Conservation (phyloP, 371 early-diverging fungal genomes). For the Funneliformis caledonium region DNA sequence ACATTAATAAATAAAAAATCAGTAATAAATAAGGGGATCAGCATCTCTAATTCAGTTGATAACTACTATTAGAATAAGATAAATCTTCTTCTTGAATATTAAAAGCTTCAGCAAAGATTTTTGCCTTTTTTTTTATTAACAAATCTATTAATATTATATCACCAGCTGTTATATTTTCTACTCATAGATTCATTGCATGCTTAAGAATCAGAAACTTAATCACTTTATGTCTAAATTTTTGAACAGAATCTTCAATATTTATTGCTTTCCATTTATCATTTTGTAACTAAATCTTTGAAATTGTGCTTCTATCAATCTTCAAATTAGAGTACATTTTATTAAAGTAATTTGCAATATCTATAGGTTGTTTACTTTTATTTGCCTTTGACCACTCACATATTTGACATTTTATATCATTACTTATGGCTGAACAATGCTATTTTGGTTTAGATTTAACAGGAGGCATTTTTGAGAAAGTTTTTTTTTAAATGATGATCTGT, state of each 20-base stretch:
- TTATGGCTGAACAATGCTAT: not conserved
- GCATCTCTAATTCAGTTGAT: no score
- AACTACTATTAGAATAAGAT: not conserved
- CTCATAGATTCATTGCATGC: not conserved
- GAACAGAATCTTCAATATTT: not conserved
- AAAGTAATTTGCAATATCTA: conserved; percentile 6
- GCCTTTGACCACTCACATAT: conserved; percentile 3
- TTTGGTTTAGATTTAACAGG: no score
- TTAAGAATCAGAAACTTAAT: not conserved
- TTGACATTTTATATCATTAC: not conserved
- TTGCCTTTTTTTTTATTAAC: conserved; percentile 15
- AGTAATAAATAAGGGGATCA: no score
- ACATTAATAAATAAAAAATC: no score
- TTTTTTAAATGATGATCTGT: no score
- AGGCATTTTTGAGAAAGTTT: no score
- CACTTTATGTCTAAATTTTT: not conserved
- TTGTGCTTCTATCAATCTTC: not conserved
- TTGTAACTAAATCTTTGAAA: conserved; percentile 6
- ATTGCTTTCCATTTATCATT: not conserved
- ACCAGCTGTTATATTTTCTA: not conserved
- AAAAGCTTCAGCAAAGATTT: not conserved
- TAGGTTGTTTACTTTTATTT: not conserved
- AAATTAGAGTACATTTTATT: not conserved
- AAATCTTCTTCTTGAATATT: not conserved
- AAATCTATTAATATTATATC: not conserved